phyloP scores from a whole-genome alignment of 352 stramenopile species.

The Phytophthora hybrid region DNA sequence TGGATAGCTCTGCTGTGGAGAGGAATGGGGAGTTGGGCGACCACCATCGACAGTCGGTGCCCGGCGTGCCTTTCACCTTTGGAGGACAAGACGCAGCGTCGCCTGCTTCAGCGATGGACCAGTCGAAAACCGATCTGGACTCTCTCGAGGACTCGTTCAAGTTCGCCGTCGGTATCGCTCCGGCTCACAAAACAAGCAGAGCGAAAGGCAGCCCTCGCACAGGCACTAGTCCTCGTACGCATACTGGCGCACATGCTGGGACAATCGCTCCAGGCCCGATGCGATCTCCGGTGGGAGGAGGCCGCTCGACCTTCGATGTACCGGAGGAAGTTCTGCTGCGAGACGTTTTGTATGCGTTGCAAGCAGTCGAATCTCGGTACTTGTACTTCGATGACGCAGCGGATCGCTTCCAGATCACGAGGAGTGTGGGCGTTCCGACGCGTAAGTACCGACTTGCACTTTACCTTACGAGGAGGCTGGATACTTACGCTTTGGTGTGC shows the following conservation, averaged over 20 bases:
- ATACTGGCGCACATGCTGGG: slow-evolving; percentile 14
- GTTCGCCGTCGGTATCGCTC: slow-evolving; percentile 71
- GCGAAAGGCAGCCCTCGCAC: slow-evolving; percentile 26
- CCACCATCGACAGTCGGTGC: slow-evolving; percentile 45
- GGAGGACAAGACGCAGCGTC: slow-evolving; percentile 2
- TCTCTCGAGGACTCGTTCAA: slow-evolving; percentile 86
- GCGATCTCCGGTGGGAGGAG: slow-evolving; percentile 4
- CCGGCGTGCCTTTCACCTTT: slow-evolving; percentile 23
- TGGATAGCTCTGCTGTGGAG: slow-evolving; percentile 27
- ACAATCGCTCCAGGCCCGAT: slow-evolving; percentile 1
- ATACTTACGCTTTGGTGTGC: slow-evolving; percentile 14
- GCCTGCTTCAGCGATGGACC: slow-evolving; percentile 6
- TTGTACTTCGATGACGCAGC: slow-evolving; percentile 83
- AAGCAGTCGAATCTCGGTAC: slow-evolving; percentile 94
- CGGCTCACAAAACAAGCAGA: slow-evolving; percentile 41
- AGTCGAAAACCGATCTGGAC: slow-evolving; percentile 51
- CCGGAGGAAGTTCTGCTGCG: slow-evolving; percentile 91
- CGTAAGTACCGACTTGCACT: slow-evolving; percentile 54
- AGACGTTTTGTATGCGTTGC: slow-evolving; percentile 92
- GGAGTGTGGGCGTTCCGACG: slow-evolving; percentile 75
- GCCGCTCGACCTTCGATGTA: slow-evolving; percentile 65
- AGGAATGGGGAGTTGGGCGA: slow-evolving; percentile 2
- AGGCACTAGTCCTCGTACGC: slow-evolving; percentile 8
- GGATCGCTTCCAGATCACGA: slow-evolving; percentile 86
- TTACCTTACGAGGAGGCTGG: not conserved